phyloP scores from a whole-genome alignment of 1,139 yeast species.

The Taphrina wiesneri region DNA sequence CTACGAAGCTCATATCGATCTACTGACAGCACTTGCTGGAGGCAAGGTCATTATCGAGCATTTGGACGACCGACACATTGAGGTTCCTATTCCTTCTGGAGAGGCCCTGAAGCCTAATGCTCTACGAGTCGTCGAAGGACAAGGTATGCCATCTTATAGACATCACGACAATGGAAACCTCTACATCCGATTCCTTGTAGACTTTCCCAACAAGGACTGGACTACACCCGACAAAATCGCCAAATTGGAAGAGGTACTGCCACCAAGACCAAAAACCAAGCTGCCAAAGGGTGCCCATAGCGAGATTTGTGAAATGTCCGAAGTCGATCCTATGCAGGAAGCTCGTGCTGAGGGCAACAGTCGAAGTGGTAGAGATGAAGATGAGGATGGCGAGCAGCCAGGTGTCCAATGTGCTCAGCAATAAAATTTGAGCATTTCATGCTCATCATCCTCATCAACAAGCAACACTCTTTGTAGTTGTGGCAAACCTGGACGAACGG shows the following conservation, averaged over 20 bases:
- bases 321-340: conserved; percentile 61
- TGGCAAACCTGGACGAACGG: not conserved
- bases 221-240: conserved; percentile 48
- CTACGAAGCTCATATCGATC: conserved; percentile 83
- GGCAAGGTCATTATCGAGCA: conserved; percentile 87
- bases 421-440: conserved; percentile 45
- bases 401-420: conserved; percentile 77
- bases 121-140: conserved; percentile 78
- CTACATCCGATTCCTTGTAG: conserved; percentile 55
- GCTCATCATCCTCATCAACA: not conserved
- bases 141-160: conserved; percentile 87
- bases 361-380: conserved; percentile 51
- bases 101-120: conserved; percentile 87
- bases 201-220: conserved; percentile 52
- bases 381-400: conserved; percentile 61
- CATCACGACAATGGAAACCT: conserved; percentile 54
- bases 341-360: conserved; percentile 46
- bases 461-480: not conserved
- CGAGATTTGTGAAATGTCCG: conserved; percentile 78
- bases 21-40: conserved; percentile 93
- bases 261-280: conserved; percentile 45
- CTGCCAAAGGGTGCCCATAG: conserved; percentile 51
- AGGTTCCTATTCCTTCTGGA: conserved; percentile 82
- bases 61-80: conserved; percentile 77
- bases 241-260: conserved; percentile 50